These are phyloP conservation scores for Parafenestella ontariensis DNA, from an alignment of 2,329 filamentous ascomycete genomes.

Conservation along the genomic window DNA sequence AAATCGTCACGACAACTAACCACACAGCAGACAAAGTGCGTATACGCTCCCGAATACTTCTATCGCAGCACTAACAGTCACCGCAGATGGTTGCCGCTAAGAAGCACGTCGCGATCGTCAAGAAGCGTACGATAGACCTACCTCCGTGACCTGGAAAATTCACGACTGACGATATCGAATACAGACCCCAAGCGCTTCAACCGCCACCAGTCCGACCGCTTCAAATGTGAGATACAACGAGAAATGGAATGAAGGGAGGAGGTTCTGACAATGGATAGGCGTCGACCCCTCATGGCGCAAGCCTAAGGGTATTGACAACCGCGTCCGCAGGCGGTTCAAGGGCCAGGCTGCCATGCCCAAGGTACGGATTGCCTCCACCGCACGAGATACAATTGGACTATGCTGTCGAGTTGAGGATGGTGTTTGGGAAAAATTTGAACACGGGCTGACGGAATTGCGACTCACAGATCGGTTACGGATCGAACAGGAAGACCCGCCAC, in stretches of 20 bases:
- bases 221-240: conserved; percentile 69
- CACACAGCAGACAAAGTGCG: conserved; percentile 50
- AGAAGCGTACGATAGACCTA: conserved; percentile 86
- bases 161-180: conserved; percentile 44
- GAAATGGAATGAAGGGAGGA: conserved; percentile 13
- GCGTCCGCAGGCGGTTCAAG: conserved; percentile 96
- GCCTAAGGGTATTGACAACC: conserved; percentile 99
- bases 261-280: conserved; percentile 47
- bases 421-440: conserved; percentile 3
- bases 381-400: conserved; percentile 1
- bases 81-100: conserved; percentile 95
- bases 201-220: conserved; percentile 97
- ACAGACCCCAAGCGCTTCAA: conserved; percentile 92
- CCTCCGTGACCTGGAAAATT: conserved; percentile 32
- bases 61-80: conserved; percentile 29
- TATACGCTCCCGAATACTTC: conserved; percentile 13
- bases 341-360: conserved; percentile 96
- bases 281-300: conserved; percentile 94
- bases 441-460: conserved; percentile 40
- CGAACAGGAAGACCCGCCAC: conserved; percentile 99
- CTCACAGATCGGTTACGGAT: conserved; percentile 91
- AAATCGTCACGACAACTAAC: conserved; percentile 37
- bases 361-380: conserved; percentile 65
- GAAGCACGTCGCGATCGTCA: conserved; percentile 99
- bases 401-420: neutral